Conservation (phyloP, 2,329 filamentous ascomycete genomes). For the Trichoderma breve region DNA sequence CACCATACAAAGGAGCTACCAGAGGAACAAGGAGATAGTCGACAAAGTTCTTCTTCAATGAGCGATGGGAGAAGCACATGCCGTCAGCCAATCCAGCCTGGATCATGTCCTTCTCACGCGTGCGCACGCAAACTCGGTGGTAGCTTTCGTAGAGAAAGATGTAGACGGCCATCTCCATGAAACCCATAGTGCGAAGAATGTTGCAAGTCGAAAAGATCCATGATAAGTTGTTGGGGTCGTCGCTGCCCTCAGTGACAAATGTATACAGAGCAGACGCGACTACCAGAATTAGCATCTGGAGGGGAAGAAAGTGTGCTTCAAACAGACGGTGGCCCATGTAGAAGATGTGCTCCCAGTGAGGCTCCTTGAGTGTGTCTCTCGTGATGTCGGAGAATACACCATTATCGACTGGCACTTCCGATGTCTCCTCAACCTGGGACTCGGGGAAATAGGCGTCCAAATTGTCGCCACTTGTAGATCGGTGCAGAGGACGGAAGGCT, state of each 20-base stretch:
- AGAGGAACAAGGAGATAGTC: conserved; percentile 66
- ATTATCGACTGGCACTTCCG: conserved; percentile 44
- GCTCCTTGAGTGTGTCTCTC: conserved; percentile 49
- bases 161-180: conserved; percentile 61
- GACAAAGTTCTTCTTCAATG: conserved; percentile 53
- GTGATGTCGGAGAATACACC: conserved; percentile 56
- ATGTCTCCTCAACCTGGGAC: conserved; percentile 39
- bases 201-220: conserved; percentile 62
- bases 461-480: conserved; percentile 40
- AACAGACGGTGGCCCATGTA: conserved; percentile 66
- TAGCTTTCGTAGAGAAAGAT: conserved; percentile 67
- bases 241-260: conserved; percentile 49
- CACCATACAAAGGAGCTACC: conserved; percentile 66
- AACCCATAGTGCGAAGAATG: conserved; percentile 58
- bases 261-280: conserved; percentile 61
- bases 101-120: conserved; percentile 64
- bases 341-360: conserved; percentile 55
- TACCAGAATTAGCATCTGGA: conserved; percentile 64
- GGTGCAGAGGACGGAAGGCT: conserved; percentile 56
- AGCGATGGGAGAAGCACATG: conserved; percentile 63
- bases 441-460: conserved; percentile 50
- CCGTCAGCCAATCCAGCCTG: conserved; percentile 61
- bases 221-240: conserved; percentile 51
- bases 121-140: conserved; percentile 59
- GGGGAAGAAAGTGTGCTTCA: conserved; percentile 69